Evolutionary conservation across 257 asterid genomes (phyloP).

Genomic region (Penstemon barbatus): DNA sequence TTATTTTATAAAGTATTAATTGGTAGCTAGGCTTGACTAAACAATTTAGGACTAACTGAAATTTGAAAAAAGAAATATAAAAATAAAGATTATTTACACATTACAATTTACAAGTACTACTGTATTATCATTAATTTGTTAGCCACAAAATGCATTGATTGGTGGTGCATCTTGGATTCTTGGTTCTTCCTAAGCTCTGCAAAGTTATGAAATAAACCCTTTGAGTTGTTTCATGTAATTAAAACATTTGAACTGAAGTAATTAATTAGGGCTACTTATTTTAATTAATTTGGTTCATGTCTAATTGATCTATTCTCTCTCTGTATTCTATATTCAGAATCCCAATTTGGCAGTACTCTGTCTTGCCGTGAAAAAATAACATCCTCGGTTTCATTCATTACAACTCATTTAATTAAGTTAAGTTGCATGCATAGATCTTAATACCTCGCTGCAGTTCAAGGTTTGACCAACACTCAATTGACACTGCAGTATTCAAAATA

Average conservation of each 20-base stretch:
- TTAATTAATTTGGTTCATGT: no score
- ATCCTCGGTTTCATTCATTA: background rate
- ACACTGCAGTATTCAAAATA: slow-evolving; percentile 20
- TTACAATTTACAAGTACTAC: no score
- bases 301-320: no score
- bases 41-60: background rate
- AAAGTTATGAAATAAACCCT: background rate
- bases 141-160: slow-evolving; percentile 6
- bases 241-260: background rate
- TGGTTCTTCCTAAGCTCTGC: background rate
- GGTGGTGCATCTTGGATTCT: background rate
- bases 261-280: no score
- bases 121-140: background rate
- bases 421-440: slow-evolving; percentile 20
- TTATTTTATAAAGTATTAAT: no score
- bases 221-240: background rate
- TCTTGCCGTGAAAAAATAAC: slow-evolving; percentile 5
- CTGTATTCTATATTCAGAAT: slow-evolving; percentile 5
- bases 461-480: slow-evolving; percentile 29
- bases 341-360: slow-evolving; percentile 26
- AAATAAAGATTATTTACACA: no score
- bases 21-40: no score
- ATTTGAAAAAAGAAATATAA: no score
- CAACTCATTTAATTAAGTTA: background rate
- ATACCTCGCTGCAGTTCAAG: slow-evolving; percentile 21